Conservation (phyloP, 1,284 basidiomycete genomes). For the Fomitopsis palustris region DNA sequence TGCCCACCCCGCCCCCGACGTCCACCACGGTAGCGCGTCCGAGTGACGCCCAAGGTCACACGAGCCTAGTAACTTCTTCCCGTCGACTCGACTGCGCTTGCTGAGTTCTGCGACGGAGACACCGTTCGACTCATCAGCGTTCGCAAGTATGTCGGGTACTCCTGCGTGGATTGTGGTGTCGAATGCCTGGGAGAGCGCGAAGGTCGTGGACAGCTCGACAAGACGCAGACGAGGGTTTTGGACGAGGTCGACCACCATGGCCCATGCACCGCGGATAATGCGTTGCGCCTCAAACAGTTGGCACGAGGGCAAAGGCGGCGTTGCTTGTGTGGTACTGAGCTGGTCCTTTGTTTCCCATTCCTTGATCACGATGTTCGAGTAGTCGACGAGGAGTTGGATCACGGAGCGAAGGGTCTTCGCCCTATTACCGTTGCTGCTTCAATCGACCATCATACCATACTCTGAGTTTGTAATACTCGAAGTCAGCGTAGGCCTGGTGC, state of each 20-base stretch:
- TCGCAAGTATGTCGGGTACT: slow-evolving; percentile 13
- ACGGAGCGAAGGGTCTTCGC: slow-evolving; percentile 4
- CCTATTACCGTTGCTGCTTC: not conserved
- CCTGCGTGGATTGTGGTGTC: slow-evolving; percentile 11
- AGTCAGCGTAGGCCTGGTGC: too few relatives aligned
- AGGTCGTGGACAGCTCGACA: slow-evolving; percentile 8
- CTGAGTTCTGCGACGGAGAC: slow-evolving; percentile 6
- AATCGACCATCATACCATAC: too few relatives aligned
- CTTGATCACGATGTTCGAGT: slow-evolving; percentile 4
- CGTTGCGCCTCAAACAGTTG: slow-evolving; percentile 11
- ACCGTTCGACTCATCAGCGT: slow-evolving; percentile 7
- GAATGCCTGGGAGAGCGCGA: slow-evolving; percentile 11
- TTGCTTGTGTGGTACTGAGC: not conserved
- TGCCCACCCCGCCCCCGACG: slow-evolving; percentile 19
- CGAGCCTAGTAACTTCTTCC: slow-evolving; percentile 10
- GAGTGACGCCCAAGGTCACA: slow-evolving; percentile 11
- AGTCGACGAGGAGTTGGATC: slow-evolving; percentile 1
- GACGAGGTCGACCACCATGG: slow-evolving; percentile 11
- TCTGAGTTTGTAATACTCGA: too few relatives aligned
- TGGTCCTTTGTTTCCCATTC: slow-evolving; percentile 5
- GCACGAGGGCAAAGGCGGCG: slow-evolving; percentile 4
- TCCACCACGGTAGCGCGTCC: slow-evolving; percentile 11
- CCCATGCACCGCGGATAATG: slow-evolving; percentile 8
- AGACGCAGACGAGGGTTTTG: slow-evolving; percentile 12
- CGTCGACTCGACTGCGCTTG: slow-evolving; percentile 4